Conservation (phyloP, 306 rosid genomes). For the Clitoria ternatea region DNA sequence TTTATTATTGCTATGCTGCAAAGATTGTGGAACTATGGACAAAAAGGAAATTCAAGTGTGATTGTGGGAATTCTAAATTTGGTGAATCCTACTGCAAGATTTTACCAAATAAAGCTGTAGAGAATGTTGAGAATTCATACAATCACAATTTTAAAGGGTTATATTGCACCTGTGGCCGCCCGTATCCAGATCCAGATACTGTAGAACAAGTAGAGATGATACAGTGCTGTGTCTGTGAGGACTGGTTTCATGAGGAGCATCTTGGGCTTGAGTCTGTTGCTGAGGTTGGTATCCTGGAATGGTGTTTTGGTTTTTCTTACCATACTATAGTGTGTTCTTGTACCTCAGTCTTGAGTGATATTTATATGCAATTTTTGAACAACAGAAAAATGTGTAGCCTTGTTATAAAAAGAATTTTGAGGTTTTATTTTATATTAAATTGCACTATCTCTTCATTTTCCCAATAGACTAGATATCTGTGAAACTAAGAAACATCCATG, state of each 20-base stretch:
- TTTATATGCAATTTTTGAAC: background rate
- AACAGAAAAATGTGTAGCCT: background rate
- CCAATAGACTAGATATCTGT: background rate
- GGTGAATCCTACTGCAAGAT: constrained; percentile 85
- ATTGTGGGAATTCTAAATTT: constrained; percentile 97
- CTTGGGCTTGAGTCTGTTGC: constrained; percentile 70
- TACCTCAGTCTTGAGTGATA: background rate
- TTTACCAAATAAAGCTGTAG: constrained; percentile 71
- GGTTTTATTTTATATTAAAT: constrained; percentile 2
- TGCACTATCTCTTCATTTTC: background rate
- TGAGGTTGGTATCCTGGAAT: constrained; percentile 60
- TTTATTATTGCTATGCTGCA: constrained; percentile 23
- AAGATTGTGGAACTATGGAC: constrained; percentile 99
- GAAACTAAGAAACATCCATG: background rate
- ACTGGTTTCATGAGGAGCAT: constrained; percentile 99
- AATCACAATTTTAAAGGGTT: constrained; percentile 91
- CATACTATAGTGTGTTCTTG: background rate
- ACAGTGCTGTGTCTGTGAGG: constrained; percentile 94
- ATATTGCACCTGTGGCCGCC: constrained; percentile 90
- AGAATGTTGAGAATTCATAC: constrained; percentile 66
- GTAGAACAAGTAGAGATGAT: constrained; percentile 97
- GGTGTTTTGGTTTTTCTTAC: background rate
- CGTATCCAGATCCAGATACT: constrained; percentile 91
- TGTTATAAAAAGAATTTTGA: background rate
- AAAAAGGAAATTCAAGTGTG: constrained; percentile 90